Evolutionary conservation across 2,329 filamentous ascomycete species (phyloP).

Genomic region (Colletotrichum tamarilloi): DNA sequence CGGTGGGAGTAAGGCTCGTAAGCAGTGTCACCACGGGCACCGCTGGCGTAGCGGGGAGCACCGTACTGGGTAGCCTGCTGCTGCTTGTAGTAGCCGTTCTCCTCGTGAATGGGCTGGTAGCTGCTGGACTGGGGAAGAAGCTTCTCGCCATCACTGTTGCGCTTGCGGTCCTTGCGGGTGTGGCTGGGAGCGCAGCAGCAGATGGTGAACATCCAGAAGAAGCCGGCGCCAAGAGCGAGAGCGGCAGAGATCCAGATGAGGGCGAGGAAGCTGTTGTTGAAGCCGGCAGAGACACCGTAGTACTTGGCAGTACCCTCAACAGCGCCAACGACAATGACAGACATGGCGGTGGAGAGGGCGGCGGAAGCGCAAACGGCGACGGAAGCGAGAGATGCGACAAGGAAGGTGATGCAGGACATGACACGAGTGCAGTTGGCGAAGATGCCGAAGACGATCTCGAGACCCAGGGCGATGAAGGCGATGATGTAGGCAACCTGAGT

Average conservation of each 20-base stretch:
- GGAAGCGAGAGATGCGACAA: constrained; percentile 75
- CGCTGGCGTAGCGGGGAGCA: constrained; percentile 52
- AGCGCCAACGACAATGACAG: constrained; percentile 74
- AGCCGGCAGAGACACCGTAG: constrained; percentile 75
- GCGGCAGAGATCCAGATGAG: constrained; percentile 83
- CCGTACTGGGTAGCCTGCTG: constrained; percentile 46
- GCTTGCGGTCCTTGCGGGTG: constrained; percentile 44
- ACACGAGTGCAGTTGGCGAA: constrained; percentile 85
- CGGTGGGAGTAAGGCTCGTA: constrained; percentile 74
- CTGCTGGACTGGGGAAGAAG: constrained; percentile 50
- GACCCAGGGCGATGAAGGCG: constrained; percentile 74
- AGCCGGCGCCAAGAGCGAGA: constrained; percentile 77
- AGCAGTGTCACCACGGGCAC: constrained; percentile 61
- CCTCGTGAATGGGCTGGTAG: constrained; percentile 59
- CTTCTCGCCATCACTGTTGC: constrained; percentile 61
- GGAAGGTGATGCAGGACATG: constrained; percentile 84
- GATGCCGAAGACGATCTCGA: constrained; percentile 82
- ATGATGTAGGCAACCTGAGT: constrained; percentile 85
- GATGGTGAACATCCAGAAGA: constrained; percentile 93
- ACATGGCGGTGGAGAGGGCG: constrained; percentile 79
- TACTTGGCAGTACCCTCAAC: constrained; percentile 74
- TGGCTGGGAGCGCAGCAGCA: constrained; percentile 83
- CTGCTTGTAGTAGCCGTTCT: constrained; percentile 53
- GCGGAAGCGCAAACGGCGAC: constrained; percentile 70
- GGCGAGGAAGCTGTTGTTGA: constrained; percentile 78